Base-by-base conservation (phyloP, 2,329 filamentous ascomycete species). In the Diaporthe caulivora region DNA sequence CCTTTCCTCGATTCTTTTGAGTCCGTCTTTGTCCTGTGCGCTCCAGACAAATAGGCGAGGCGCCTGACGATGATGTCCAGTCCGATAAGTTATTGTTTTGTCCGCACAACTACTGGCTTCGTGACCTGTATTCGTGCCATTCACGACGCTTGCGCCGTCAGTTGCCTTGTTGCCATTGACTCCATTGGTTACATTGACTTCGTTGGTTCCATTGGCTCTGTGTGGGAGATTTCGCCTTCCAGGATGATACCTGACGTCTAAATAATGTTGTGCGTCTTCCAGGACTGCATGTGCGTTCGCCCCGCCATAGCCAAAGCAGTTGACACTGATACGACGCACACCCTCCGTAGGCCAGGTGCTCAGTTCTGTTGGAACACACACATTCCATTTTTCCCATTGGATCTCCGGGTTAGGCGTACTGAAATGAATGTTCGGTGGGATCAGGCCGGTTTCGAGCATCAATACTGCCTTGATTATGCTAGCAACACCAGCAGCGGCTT, bases 281-380 rank as follows among this genome's bases (percentile, higher is more conserved):
- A 87, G 74, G 10, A 87, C 82, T 5, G 80, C 80, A 72, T 87
- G 85, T 0, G 82, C 83, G 72, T 86, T 87, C 21, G 83, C 82
- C 42, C 86, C 86, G 17, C 86, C 85, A 40, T 84, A 86, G 4
- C 85, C 85, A 72, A 86, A 86, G 10, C 80, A 83, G 73, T 84
- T 84, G 64, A 85, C 78, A 68, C 24, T 74, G 44, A 76, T 78
- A 53, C 60, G 74, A 64, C 72, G 73, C 71, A 26, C 72, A 24
- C 69, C 71, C 5, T 26, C 60, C 7, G 55, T 65, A 11, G 11
- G 77, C 75, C 75, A 74, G 71, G 71, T 70, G 40, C 75, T 69
- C 11, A 79, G 64, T 1, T 69, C 72, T 11, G 77, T 62, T 9
- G 77, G 75, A 7, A 75, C 74, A 47, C 47, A 47, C 2, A 74